Percentiles rank a stretch among this genome's conserved stretches.
Evolutionary conservation across 2,329 filamentous ascomycete species (phyloP).

Genomic region (Ceratocystis smalleyi): DNA sequence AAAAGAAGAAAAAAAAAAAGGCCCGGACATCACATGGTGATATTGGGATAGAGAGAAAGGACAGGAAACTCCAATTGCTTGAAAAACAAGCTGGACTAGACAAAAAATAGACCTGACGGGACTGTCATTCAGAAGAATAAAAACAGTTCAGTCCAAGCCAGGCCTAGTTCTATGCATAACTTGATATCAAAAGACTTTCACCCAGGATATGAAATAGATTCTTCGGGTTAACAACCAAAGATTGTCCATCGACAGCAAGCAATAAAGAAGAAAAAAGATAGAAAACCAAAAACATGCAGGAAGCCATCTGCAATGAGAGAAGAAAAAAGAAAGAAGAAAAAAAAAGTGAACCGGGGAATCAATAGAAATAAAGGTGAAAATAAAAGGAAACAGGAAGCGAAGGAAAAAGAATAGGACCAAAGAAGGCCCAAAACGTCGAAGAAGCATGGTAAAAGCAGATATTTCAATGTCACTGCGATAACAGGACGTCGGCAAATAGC

Average conservation of each 20-base stretch:
- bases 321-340: neutral
- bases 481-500: neutral
- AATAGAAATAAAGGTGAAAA: constrained; percentile 3
- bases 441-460: neutral
- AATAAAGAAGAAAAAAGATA: constrained; percentile 6
- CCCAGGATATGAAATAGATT: neutral
- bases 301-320: neutral
- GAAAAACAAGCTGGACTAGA: neutral
- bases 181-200: neutral
- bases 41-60: neutral
- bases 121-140: neutral
- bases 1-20: neutral
- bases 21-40: constrained; percentile 2
- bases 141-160: neutral
- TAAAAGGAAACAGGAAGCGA: neutral
- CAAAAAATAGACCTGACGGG: neutral
- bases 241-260: neutral
- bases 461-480: neutral
- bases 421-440: neutral
- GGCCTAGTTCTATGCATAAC: neutral
- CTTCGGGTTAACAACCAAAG: neutral
- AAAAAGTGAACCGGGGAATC: constrained; percentile 3
- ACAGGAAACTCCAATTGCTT: neutral
- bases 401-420: neutral
- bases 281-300: constrained; percentile 2